Evolutionary conservation across 495 filamentous ascomycete genomes (phyloP), one percentile per base, ranked within the genome.

Genomic region (Lentithecium fluviatile): DNA sequence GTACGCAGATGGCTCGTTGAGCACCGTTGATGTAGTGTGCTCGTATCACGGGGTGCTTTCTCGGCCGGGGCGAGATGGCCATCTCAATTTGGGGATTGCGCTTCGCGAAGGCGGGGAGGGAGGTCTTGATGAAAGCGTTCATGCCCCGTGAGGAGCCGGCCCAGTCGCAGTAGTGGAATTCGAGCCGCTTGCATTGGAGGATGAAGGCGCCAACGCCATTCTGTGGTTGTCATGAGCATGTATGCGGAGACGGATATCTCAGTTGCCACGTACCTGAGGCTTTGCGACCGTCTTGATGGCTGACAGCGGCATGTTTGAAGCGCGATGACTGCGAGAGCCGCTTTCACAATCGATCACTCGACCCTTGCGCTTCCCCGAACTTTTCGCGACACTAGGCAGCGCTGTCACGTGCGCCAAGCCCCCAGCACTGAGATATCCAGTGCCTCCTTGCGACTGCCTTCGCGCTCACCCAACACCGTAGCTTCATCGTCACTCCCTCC

Each of bases 131-230:
- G 80, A 96, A 96, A 57, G 82, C 74, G 52, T 93, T 91, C 91
- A 98, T 97, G 71, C 94, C 94, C 58, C 76, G 82, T 34, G 92
- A 96, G 74, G 88, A 91, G 64, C 92, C 94, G 6, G 87, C 89
- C 82, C 85, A 90, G 79, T 97, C 91, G 79, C 94, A 96, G 80
- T 95, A 98, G 76, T 95, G 89, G 70, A 98, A 88, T 71, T 96
- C 89, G 71, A 98, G 80, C 62, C 87, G 87, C 76, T 88, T 95
- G 83, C 94, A 98, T 83, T 96, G 92, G 59, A 96, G 82, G 74
- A 98, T 89, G 78, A 97, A 98, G 66, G 93, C 90, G 58, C 91
- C 94, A 65, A 96, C 83, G 79, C 94, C 94, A 76, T 98, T 98
- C 90, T 96, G 65, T 20, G 65, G 42, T 17, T 17, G 20, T n/a